Conservation (phyloP, 2,329 filamentous ascomycete genomes). For the Fusarium tuaranense region DNA sequence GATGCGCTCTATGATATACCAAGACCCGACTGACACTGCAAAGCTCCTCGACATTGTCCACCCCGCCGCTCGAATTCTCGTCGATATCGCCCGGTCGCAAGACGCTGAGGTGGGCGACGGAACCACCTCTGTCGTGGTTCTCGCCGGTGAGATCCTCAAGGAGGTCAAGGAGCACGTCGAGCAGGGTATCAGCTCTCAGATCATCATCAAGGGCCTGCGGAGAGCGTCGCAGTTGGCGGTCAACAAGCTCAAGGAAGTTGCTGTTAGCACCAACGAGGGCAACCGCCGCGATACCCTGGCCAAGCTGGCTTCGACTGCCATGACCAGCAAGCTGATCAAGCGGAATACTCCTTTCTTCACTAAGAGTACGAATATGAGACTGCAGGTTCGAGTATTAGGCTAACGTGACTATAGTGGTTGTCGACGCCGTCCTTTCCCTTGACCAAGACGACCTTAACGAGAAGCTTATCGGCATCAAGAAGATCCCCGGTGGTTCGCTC, state of each 20-base stretch:
- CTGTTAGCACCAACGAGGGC: conserved; percentile 83
- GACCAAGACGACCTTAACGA: conserved; percentile 98
- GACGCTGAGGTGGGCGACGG: conserved; percentile 99
- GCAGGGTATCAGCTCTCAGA: conserved; percentile 95
- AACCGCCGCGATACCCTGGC: conserved; percentile 88
- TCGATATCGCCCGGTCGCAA: conserved; percentile 98
- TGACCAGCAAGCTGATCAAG: conserved; percentile 99
- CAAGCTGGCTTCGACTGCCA: conserved; percentile 93
- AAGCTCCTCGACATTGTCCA: conserved; percentile 98
- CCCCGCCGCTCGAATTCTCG: conserved; percentile 95
- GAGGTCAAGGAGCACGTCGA: conserved; percentile 97
- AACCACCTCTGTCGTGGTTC: conserved; percentile 95
- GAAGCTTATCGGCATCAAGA: conserved; percentile 98
- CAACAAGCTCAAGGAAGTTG: conserved; percentile 99
- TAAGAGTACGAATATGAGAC: conserved; percentile 74
- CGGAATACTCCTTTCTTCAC: conserved; percentile 97
- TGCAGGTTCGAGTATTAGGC: conserved; percentile 28
- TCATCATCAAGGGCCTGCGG: conserved; percentile 95
- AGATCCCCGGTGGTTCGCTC: conserved; percentile 94
- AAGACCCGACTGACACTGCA: conserved; percentile 12
- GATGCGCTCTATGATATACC: not conserved
- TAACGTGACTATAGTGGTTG: conserved; percentile 79
- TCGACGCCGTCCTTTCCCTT: conserved; percentile 93
- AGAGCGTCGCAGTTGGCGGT: conserved; percentile 90
- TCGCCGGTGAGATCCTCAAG: conserved; percentile 98